These are phyloP conservation scores for Arabidopsis arenosa DNA, from an alignment of 345 rosid genomes.

Conservation along the genomic window DNA sequence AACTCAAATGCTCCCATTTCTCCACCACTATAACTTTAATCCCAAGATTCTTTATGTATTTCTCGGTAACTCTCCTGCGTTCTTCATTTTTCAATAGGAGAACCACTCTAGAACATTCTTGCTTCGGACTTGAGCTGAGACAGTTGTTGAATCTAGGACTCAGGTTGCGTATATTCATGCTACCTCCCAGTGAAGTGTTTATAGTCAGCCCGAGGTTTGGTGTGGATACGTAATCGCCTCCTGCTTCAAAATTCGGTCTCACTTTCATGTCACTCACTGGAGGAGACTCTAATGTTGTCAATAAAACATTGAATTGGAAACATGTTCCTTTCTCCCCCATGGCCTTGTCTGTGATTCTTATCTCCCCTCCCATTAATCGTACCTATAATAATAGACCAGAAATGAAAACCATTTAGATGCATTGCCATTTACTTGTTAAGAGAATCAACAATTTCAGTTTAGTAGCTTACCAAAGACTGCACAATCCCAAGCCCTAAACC, in stretches of 20 bases:
- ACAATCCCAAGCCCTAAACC: slow-evolving; percentile 93
- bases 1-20: slow-evolving; percentile 52
- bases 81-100: slow-evolving; percentile 61
- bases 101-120: slow-evolving; percentile 71
- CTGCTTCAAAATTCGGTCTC: slow-evolving; percentile 42
- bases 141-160: slow-evolving; percentile 53
- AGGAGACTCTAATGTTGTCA: slow-evolving; percentile 39
- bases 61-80: slow-evolving; percentile 56
- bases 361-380: slow-evolving; percentile 86
- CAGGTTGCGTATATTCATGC: slow-evolving; percentile 34
- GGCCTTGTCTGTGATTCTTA: slow-evolving; percentile 63
- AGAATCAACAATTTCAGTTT: neutral
- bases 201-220: slow-evolving; percentile 41
- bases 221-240: slow-evolving; percentile 35
- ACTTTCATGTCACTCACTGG: slow-evolving; percentile 10
- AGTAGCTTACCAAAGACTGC: slow-evolving; percentile 71
- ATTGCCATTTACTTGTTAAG: neutral
- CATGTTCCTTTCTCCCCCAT: slow-evolving; percentile 71
- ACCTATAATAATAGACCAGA: slow-evolving; percentile 51
- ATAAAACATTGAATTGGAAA: slow-evolving; percentile 71
- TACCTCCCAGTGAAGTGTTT: slow-evolving; percentile 32
- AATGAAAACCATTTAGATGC: neutral
- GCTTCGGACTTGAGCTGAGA: slow-evolving; percentile 52
- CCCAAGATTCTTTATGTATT: slow-evolving; percentile 59
- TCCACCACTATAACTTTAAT: slow-evolving; percentile 54